These are phyloP conservation scores for Xylariaceae sp. DNA, from an alignment of 2,329 filamentous ascomycete genomes.

Conservation along the genomic window DNA sequence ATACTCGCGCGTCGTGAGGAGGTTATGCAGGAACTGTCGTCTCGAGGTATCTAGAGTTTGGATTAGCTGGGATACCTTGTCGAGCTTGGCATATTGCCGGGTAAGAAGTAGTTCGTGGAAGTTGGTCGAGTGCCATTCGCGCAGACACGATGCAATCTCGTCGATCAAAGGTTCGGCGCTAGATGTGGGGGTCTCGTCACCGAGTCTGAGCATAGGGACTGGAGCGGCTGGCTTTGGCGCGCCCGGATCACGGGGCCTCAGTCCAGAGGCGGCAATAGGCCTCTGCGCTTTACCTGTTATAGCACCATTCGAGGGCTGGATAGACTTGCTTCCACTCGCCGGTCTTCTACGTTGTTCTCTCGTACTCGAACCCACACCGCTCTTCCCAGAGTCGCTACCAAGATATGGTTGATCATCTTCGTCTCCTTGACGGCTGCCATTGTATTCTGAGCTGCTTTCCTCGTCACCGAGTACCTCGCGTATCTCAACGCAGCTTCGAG, in stretches of 20 bases:
- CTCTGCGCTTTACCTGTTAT: slow-evolving; percentile 2
- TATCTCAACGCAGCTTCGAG: slow-evolving; percentile 90
- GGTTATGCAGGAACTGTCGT: slow-evolving; percentile 90
- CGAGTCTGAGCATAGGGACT: slow-evolving; percentile 96
- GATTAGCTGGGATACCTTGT: slow-evolving; percentile 79
- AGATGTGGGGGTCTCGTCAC: slow-evolving; percentile 93
- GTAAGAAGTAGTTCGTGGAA: slow-evolving; percentile 87
- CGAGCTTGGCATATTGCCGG: slow-evolving; percentile 78
- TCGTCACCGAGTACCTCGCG: slow-evolving; percentile 84
- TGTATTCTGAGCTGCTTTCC: slow-evolving; percentile 53
- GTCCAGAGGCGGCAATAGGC: slow-evolving; percentile 2
- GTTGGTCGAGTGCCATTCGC: slow-evolving; percentile 98
- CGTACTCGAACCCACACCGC: slow-evolving; percentile 48
- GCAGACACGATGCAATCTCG: slow-evolving; percentile 93
- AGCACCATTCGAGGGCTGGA: slow-evolving; percentile 11
- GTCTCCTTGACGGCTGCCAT: slow-evolving; percentile 36
- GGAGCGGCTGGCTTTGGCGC: slow-evolving; percentile 82
- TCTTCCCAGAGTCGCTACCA: slow-evolving; percentile 57
- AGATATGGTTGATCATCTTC: slow-evolving; percentile 38
- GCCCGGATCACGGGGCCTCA: slow-evolving; percentile 61
- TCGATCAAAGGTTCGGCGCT: slow-evolving; percentile 89
- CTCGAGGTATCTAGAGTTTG: slow-evolving; percentile 81
- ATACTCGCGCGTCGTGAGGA: slow-evolving; percentile 86
- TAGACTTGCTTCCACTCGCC: slow-evolving; percentile 19
- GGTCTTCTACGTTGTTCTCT: slow-evolving; percentile 38